phyloP scores from a whole-genome alignment of 257 asterid species.

The Capsicum chinense region DNA sequence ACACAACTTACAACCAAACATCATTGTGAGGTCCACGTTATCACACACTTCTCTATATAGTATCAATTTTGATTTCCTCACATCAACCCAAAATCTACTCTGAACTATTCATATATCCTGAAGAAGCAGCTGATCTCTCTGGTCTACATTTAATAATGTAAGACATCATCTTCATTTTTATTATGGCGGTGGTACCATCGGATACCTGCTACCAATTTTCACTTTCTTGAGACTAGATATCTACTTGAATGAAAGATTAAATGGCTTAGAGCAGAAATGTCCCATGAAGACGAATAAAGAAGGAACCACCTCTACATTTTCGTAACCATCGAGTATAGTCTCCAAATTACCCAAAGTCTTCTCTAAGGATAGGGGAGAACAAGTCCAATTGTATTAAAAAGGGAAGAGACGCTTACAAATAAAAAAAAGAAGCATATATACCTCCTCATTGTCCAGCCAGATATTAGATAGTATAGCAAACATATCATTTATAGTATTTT shows the following conservation, averaged over 20 bases:
- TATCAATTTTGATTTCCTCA: too few relatives aligned
- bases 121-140: too few relatives aligned
- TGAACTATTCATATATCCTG: too few relatives aligned
- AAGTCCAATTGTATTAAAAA: slow-evolving; percentile 40
- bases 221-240: slow-evolving; percentile 75
- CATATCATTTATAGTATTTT: slow-evolving; percentile 77
- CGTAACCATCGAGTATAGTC: slow-evolving; percentile 77
- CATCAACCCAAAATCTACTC: too few relatives aligned
- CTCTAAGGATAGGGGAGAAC: slow-evolving; percentile 54
- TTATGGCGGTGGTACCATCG: too few relatives aligned
- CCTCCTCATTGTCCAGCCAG: slow-evolving; percentile 53
- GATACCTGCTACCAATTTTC: neutral
- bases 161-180: too few relatives aligned
- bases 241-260: slow-evolving; percentile 83
- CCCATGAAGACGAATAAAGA: slow-evolving; percentile 57
- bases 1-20: too few relatives aligned
- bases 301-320: slow-evolving; percentile 77
- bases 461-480: too few relatives aligned
- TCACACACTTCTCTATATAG: too few relatives aligned
- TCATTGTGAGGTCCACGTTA: too few relatives aligned
- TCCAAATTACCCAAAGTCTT: slow-evolving; percentile 87
- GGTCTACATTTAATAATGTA: too few relatives aligned
- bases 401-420: slow-evolving; percentile 27
- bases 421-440: slow-evolving; percentile 35
- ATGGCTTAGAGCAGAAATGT: slow-evolving; percentile 68